Evolutionary conservation across 805 yeast species (phyloP).

Genomic region (Wickerhamiella hasegawae): DNA sequence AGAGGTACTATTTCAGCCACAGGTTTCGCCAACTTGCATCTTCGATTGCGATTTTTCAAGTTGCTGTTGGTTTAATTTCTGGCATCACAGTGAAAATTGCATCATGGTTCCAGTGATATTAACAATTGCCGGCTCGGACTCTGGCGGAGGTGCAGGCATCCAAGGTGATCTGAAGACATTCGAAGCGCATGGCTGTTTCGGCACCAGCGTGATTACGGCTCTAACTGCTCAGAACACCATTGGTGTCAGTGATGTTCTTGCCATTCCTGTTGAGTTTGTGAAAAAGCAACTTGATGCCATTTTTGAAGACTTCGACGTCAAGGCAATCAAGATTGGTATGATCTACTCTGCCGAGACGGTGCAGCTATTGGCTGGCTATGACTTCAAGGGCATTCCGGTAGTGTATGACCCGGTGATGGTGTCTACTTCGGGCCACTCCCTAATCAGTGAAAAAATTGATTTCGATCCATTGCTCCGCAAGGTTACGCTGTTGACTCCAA

Average conservation of each 20-base stretch:
- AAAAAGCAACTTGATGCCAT: constrained; percentile 34
- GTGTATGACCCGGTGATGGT: constrained; percentile 52
- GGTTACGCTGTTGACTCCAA: constrained; percentile 61
- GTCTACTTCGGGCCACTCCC: constrained; percentile 55
- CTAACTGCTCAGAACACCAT: constrained; percentile 65
- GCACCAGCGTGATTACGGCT: constrained; percentile 61
- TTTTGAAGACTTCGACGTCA: constrained; percentile 42
- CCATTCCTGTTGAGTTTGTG: constrained; percentile 24
- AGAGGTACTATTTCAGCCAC: too few species aligned
- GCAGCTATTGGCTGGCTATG: constrained; percentile 26
- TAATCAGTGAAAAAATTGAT: constrained; percentile 7
- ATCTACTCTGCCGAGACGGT: constrained; percentile 38
- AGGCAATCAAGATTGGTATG: constrained; percentile 72
- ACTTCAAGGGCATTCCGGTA: constrained; percentile 24
- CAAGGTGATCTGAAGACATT: constrained; percentile 79
- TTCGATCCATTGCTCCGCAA: constrained; percentile 35
- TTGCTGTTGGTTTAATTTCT: too few species aligned
- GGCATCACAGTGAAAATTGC: too few species aligned
- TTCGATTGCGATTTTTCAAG: too few species aligned
- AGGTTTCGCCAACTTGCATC: too few species aligned
- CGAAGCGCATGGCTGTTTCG: constrained; percentile 59
- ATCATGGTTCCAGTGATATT: too few species aligned
- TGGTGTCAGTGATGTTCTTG: constrained; percentile 10
- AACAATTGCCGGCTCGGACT: constrained; percentile 45
- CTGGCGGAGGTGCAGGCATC: constrained; percentile 84